phyloP scores from a whole-genome alignment of 192 early-diverging fungal species.

The Podila epigama region DNA sequence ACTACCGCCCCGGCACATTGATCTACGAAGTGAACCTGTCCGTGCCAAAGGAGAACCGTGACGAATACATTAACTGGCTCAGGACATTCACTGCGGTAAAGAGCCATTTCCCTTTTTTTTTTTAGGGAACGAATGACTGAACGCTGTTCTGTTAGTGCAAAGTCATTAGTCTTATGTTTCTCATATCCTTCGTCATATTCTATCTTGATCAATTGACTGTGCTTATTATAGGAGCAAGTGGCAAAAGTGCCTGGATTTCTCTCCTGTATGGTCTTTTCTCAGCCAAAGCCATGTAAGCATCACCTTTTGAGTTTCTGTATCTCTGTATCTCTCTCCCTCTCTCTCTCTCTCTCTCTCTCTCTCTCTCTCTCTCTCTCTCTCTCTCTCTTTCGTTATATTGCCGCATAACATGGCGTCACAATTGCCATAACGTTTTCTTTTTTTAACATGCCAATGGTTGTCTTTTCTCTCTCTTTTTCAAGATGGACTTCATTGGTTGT shows the following conservation, averaged over 20 bases:
- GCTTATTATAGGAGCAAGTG: slow-evolving; percentile 35
- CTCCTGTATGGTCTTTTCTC: slow-evolving; percentile 44
- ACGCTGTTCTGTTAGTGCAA: background rate
- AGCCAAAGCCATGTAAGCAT: slow-evolving; percentile 46
- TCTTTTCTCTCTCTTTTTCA: background rate
- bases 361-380: slow-evolving; percentile 1
- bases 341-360: slow-evolving; percentile 5
- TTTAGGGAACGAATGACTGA: background rate
- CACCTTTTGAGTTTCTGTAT: background rate
- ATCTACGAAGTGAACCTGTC: slow-evolving; percentile 63
- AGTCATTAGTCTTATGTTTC: background rate
- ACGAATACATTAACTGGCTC: slow-evolving; percentile 58
- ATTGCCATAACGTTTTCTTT: no score
- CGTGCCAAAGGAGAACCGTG: slow-evolving; percentile 55
- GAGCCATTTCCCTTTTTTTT: no score
- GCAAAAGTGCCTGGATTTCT: slow-evolving; percentile 31
- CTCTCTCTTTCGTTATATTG: background rate
- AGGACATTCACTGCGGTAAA: slow-evolving; percentile 51
- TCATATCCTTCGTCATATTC: background rate
- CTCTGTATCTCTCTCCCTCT: background rate
- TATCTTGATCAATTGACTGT: background rate
- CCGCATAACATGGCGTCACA: no score
- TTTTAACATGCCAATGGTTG: no score
- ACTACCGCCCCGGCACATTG: slow-evolving; percentile 41
- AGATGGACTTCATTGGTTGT: slow-evolving; percentile 48